These are phyloP conservation scores for Fusarium oligoseptatum DNA, from an alignment of 2,329 filamentous ascomycete genomes.

Conservation along the genomic window DNA sequence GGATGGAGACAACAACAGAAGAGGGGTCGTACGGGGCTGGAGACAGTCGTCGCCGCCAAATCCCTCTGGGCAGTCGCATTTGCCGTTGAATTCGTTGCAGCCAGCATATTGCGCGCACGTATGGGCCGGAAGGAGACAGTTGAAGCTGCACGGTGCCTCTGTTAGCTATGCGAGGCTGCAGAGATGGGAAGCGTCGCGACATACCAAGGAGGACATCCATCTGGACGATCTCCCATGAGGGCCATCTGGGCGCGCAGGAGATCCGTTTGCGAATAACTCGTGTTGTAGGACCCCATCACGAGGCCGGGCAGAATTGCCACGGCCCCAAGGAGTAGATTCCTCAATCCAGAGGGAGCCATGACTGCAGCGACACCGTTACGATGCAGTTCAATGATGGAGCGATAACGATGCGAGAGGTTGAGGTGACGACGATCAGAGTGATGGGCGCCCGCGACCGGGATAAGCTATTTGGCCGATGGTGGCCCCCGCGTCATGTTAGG, in stretches of 20 bases:
- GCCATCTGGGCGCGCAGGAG: slow-evolving; percentile 76
- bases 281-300: slow-evolving; percentile 57
- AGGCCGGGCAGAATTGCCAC: slow-evolving; percentile 57
- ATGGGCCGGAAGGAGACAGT: slow-evolving; percentile 95
- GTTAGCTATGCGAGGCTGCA: background rate
- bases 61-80: slow-evolving; percentile 91
- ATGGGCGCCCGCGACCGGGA: slow-evolving; percentile 38
- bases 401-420: slow-evolving; percentile 31
- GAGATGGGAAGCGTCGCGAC: background rate
- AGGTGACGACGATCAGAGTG: slow-evolving; percentile 30
- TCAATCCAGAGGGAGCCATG: slow-evolving; percentile 57
- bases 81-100: slow-evolving; percentile 91
- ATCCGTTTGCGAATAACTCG: slow-evolving; percentile 72
- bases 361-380: slow-evolving; percentile 43
- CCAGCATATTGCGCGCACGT: slow-evolving; percentile 90
- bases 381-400: slow-evolving; percentile 35
- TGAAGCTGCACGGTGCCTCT: slow-evolving; percentile 75
- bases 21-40: slow-evolving; percentile 71
- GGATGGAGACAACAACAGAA: background rate
- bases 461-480: slow-evolving; percentile 44
- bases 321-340: slow-evolving; percentile 56
- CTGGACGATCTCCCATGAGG: slow-evolving; percentile 79
- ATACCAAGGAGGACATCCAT: slow-evolving; percentile 83
- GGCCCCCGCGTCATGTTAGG: slow-evolving; percentile 44
- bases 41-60: slow-evolving; percentile 97